phyloP scores from a whole-genome alignment of 495 filamentous ascomycete genomes.

The Staphylotrichum longicolle region DNA sequence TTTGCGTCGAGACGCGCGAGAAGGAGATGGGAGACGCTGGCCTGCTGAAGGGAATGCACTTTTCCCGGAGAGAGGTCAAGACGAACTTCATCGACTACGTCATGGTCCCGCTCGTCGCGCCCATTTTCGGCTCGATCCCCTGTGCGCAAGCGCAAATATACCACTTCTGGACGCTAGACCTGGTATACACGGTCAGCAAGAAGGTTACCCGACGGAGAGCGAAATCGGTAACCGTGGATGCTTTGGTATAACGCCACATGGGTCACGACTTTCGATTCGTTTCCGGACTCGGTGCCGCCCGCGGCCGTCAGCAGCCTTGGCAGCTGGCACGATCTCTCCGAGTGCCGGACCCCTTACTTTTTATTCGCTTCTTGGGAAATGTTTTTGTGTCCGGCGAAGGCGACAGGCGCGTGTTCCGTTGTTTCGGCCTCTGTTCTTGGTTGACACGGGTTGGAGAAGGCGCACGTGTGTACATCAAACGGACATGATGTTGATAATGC shows the following conservation, averaged over 20 bases:
- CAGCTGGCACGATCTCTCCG: background rate
- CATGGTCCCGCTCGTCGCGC: slow-evolving; percentile 59
- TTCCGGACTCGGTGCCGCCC: slow-evolving; percentile 11
- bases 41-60: slow-evolving; percentile 56
- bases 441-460: slow-evolving; percentile 35
- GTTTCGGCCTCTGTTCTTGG: slow-evolving; percentile 30
- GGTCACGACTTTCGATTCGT: slow-evolving; percentile 17
- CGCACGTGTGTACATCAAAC: slow-evolving; percentile 48
- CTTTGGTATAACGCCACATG: slow-evolving; percentile 40
- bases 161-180: slow-evolving; percentile 64
- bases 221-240: slow-evolving; percentile 42
- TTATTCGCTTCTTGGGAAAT: slow-evolving; percentile 20
- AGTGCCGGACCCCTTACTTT: slow-evolving; percentile 14
- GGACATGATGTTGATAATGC: slow-evolving; percentile 53
- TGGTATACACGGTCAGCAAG: slow-evolving; percentile 66
- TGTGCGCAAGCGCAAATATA: slow-evolving; percentile 60
- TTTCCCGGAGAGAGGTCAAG: slow-evolving; percentile 52
- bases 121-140: slow-evolving; percentile 61
- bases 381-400: slow-evolving; percentile 16
- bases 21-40: slow-evolving; percentile 63
- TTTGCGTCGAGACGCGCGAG: slow-evolving; percentile 56
- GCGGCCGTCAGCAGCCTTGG: too few relatives aligned
- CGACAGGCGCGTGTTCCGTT: slow-evolving; percentile 11
- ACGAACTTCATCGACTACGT: slow-evolving; percentile 55
- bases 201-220: slow-evolving; percentile 53